A percentile compares a stretch with the other conserved stretches of the same genome.
These are phyloP conservation scores for Lasiodiplodia hormozganensis DNA, from an alignment of 2,329 filamentous ascomycete genomes.

Conservation along the genomic window DNA sequence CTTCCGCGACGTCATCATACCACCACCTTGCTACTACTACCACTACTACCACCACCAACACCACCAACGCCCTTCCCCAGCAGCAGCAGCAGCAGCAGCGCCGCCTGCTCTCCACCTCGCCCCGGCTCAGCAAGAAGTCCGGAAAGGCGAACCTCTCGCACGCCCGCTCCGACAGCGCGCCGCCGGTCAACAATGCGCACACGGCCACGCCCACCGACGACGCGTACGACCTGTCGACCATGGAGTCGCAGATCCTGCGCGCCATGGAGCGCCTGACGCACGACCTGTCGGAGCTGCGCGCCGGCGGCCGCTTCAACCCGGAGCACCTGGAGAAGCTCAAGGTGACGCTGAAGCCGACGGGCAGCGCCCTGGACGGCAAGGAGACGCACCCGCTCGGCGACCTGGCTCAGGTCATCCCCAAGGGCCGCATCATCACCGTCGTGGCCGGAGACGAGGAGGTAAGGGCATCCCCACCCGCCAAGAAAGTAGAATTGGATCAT, in stretches of 20 bases:
- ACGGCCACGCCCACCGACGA: slow-evolving; percentile 55
- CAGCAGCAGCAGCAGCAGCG: not conserved
- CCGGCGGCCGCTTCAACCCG: slow-evolving; percentile 68
- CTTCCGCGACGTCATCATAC: slow-evolving; percentile 11
- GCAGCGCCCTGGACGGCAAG: slow-evolving; percentile 48
- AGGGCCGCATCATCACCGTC: slow-evolving; percentile 67
- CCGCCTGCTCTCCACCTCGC: slow-evolving; percentile 52
- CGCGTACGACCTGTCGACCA: slow-evolving; percentile 65
- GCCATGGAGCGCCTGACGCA: slow-evolving; percentile 64
- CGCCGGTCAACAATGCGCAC: slow-evolving; percentile 37
- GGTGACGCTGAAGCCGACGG: slow-evolving; percentile 52
- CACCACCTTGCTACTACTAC: not conserved
- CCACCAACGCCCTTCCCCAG: not conserved
- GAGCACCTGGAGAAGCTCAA: slow-evolving; percentile 66
- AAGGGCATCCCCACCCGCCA: slow-evolving; percentile 19
- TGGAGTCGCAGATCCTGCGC: slow-evolving; percentile 63
- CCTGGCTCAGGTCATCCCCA: slow-evolving; percentile 71
- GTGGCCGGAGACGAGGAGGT: slow-evolving; percentile 70
- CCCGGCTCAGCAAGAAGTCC: slow-evolving; percentile 58
- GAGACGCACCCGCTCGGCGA: slow-evolving; percentile 63
- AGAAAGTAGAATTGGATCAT: too few relatives aligned
- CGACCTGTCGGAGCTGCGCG: slow-evolving; percentile 67
- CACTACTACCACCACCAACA: not conserved
- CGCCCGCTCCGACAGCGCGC: slow-evolving; percentile 44
- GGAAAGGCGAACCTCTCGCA: slow-evolving; percentile 56